These are phyloP conservation scores for Kwoniella europaea DNA, from an alignment of 768 basidiomycete genomes.

Conservation along the genomic window DNA sequence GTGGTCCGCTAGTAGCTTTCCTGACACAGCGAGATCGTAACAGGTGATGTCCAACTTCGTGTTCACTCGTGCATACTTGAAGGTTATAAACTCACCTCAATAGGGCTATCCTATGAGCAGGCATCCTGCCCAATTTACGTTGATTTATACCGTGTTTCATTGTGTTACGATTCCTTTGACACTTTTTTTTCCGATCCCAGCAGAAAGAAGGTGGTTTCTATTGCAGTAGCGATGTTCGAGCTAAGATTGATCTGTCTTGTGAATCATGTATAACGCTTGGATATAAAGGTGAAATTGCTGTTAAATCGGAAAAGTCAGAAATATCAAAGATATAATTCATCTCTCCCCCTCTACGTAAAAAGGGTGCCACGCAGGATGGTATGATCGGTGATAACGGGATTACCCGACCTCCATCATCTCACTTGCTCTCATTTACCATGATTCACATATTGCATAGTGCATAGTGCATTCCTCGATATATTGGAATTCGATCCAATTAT, in stretches of 20 bases:
- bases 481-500: not conserved
- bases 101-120: slow-evolving; percentile 91
- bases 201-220: no score
- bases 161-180: slow-evolving; percentile 17
- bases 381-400: slow-evolving; percentile 23
- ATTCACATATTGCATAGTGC: not conserved
- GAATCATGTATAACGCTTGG: no score
- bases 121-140: slow-evolving; percentile 87
- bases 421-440: not conserved
- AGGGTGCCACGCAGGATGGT: slow-evolving; percentile 13
- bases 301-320: no score
- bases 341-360: slow-evolving; percentile 9
- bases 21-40: no score
- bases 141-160: slow-evolving; percentile 97
- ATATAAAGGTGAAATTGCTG: no score
- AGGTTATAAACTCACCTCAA: slow-evolving; percentile 68
- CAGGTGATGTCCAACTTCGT: no score
- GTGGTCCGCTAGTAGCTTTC: no score
- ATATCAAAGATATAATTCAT: no score
- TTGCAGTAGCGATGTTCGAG: no score
- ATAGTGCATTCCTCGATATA: not conserved
- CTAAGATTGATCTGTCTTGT: no score
- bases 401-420: not conserved
- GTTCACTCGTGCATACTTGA: not conserved
- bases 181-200: no score